Base-by-base conservation (phyloP, 176 grass and related monocot genomes). In the Musa beccarii region DNA sequence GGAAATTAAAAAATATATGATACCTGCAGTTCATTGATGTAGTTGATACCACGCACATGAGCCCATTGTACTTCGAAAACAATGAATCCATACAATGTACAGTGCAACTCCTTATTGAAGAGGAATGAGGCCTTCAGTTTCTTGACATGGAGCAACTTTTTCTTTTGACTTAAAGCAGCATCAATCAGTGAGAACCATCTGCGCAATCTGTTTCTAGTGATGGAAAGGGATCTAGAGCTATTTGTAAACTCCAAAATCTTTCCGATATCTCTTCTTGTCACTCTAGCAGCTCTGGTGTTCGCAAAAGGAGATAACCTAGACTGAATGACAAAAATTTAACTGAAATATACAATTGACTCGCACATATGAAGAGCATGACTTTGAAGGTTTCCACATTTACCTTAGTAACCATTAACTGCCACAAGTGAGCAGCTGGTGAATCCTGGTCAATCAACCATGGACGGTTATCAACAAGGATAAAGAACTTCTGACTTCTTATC, bases 11-110 rank as follows among this genome's bases (percentile, higher is more conserved):
- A 69, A 59, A 61, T 1, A 61, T 49, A 51, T 28, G 66, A 29
- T 86, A 99, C 90, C 90, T 99, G 95, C 84, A 99, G 95, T 82
- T 94, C 95, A 86, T 99, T 99, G 54, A 89, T 53, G 83, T 99
- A 99, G 75, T 99, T 99, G 55, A 99, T 92, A 51, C 90, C 90
- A 63, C 90, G 88, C 22, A 99, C 88, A 59, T 92, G 77, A 75
- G 72, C 65, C 95, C 90, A 99, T 65, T 89, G 86, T 63, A 99
- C 84, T 80, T 99, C 90, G 53, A 99, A 99, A 79, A 99, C 74
- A 66, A 99, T 99, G 84, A 91, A 94, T 77, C 95, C 95, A 88
- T 91, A 86, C 73, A 99, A 86, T 79, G 88, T 93, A 49, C 78
- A 82, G 78, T 94, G 90, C 23, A 94, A 83, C 78, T 97, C 88